Percentiles rank a stretch among this genome's conserved stretches.
Evolutionary conservation across 2,329 filamentous ascomycete species (phyloP).

Genomic region (Ramularia endophylla): DNA sequence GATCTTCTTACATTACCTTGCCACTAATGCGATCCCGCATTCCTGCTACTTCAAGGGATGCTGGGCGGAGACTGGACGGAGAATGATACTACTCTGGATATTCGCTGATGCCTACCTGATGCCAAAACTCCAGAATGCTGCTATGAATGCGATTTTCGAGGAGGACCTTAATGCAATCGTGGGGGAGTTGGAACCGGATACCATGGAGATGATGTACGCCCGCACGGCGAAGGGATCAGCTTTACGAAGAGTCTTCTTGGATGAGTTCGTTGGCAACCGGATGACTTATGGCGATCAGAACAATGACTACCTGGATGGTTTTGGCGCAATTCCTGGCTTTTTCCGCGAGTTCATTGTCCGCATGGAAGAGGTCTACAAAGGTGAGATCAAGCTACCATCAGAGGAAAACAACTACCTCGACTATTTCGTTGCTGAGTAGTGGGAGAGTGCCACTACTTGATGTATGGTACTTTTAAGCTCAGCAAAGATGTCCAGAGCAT

Average conservation of each 20-base stretch:
- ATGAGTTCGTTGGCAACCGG: neutral
- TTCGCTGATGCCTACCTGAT: constrained; percentile 1
- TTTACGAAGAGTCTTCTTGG: neutral
- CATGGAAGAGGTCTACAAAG: too few species aligned
- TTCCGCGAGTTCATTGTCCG: too few species aligned
- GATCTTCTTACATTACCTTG: constrained; percentile 1
- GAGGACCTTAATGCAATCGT: neutral
- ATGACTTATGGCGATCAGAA: too few species aligned
- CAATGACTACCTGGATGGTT: neutral
- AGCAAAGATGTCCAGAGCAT: too few species aligned
- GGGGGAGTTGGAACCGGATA: too few species aligned
- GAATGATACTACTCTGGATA: constrained; percentile 1
- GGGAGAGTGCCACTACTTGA: too few species aligned
- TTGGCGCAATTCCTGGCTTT: neutral
- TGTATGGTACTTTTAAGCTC: too few species aligned
- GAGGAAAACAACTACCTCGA: too few species aligned
- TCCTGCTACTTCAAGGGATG: too few species aligned
- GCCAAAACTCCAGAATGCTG: constrained; percentile 3
- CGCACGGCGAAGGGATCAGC: neutral
- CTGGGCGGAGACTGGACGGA: too few species aligned
- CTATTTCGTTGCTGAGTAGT: too few species aligned
- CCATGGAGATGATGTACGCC: neutral
- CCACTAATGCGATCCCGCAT: neutral
- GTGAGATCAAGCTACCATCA: too few species aligned
- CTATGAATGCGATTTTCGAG: neutral